Conservation (phyloP, 805 yeast species). For the Scheffersomyces amazonensis region DNA sequence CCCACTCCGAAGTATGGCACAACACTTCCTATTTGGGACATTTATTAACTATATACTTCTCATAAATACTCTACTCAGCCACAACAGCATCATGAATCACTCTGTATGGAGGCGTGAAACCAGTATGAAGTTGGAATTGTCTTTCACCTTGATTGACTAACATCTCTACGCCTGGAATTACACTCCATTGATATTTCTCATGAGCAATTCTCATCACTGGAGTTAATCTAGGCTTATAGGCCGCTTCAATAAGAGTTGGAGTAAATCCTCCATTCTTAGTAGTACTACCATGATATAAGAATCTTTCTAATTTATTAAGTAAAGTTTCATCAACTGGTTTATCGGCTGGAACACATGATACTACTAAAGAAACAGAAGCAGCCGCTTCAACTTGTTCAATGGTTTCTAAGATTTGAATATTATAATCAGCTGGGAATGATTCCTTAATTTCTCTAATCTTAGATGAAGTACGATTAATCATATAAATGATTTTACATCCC, state of each 20-base stretch:
- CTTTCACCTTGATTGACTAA: constrained; percentile 89
- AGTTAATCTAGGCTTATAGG: constrained; percentile 86
- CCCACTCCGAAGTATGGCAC: background rate
- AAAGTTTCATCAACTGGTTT: constrained; percentile 57
- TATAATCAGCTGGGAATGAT: constrained; percentile 58
- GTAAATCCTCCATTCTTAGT: constrained; percentile 32
- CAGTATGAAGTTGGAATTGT: constrained; percentile 80
- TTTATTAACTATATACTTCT: background rate
- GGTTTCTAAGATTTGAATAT: constrained; percentile 55
- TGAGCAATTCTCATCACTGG: constrained; percentile 80
- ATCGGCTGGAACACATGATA: constrained; percentile 84
- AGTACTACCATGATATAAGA: constrained; percentile 41
- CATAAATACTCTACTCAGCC: constrained; percentile 9
- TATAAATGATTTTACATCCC: constrained; percentile 75
- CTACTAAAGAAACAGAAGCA: constrained; percentile 56
- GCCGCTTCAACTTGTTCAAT: constrained; percentile 42
- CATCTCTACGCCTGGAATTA: constrained; percentile 90
- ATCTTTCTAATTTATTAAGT: constrained; percentile 44
- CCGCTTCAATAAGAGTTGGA: constrained; percentile 80
- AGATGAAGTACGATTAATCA: constrained; percentile 74
- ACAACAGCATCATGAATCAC: constrained; percentile 62
- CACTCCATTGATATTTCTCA: constrained; percentile 65
- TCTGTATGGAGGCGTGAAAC: constrained; percentile 58
- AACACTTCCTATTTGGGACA: background rate
- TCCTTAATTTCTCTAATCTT: constrained; percentile 59